A percentile compares a stretch with the other conserved stretches of the same genome.
Conservation (phyloP, 192 early-diverging fungal species). For the Spinellus fusiger region DNA sequence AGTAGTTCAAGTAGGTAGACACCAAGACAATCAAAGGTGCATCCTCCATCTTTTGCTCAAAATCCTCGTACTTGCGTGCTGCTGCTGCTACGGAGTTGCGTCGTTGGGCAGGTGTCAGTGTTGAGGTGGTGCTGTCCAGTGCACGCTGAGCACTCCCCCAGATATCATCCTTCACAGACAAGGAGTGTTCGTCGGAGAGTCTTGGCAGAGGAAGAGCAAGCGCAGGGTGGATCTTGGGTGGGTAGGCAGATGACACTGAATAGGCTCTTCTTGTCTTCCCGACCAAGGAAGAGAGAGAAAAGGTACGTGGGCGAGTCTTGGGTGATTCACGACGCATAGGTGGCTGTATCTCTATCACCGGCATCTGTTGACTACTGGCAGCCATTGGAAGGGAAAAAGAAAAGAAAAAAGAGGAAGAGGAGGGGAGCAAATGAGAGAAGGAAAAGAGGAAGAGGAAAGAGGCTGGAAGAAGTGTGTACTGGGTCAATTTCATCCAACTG, state of each 20-base stretch:
- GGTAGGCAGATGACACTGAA: constrained; percentile 30
- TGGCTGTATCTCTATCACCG: neutral
- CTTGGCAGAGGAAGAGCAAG: constrained; percentile 14
- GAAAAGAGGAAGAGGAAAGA: neutral
- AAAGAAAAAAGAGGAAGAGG: neutral
- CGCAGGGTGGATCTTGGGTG: constrained; percentile 9
- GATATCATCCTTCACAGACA: constrained; percentile 5
- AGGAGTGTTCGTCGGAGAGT: constrained; percentile 22
- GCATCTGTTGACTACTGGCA: neutral
- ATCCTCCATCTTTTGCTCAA: constrained; percentile 34
- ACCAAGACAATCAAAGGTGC: constrained; percentile 66
- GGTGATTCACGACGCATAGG: neutral
- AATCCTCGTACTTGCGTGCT: constrained; percentile 27
- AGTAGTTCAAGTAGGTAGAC: constrained; percentile 82
- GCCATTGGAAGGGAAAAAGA: neutral
- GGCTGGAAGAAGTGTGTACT: too few species aligned
- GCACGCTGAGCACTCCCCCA: neutral
- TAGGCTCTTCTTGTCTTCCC: constrained; percentile 24
- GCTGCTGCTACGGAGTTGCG: constrained; percentile 18
- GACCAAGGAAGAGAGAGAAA: constrained; percentile 11
- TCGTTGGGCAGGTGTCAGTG: constrained; percentile 20
- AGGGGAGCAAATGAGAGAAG: neutral
- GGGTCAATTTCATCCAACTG: too few species aligned
- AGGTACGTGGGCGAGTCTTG: constrained; percentile 9
- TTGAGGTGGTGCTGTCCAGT: neutral